Evolutionary conservation across 1,284 basidiomycete species (phyloP), one percentile per base, ranked within the genome.

Genomic region (Fomes fomentarius): DNA sequence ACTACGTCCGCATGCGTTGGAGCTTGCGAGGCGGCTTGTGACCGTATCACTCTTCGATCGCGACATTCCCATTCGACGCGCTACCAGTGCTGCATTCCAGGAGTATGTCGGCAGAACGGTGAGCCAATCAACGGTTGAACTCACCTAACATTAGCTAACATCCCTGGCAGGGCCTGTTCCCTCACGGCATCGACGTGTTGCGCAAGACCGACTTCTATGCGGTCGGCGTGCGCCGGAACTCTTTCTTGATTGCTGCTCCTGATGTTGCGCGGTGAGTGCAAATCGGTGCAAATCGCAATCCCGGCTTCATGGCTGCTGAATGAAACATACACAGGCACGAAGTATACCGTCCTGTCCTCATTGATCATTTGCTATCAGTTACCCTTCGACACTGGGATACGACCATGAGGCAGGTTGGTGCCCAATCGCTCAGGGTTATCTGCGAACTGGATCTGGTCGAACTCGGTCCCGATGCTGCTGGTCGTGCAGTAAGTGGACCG

Each of bases 41-140:
- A 81, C 84, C 10, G 91, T 94, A 4, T 85, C 96, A 0, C 76
- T 94, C 34, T 94, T 89, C 63, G 97, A 99, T 73, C 83, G 97
- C 25, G 97, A 99, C 68, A 87, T 98, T 12, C 92, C 94, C 54
- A 94, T 99, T 45, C 83, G 97, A n/a, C 78, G 97, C 57, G 97
- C 97, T 4, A 95, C 96, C 2, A 98, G 96, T 71, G 97, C 97
- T 9, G 94, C 96, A 3, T 99, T 94, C 69, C 97, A 99, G 70
- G 97, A 99, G 72, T 90, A 91, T 65, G 97, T 98, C 37, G 97
- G 97, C 9, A 80, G 97, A 64, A 90, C 91, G 73, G 94, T 96
- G 65, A 72, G 85, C 8, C 12, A 47, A 2, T 7, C 1, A 28
- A 3, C 21, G 3, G 14, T 26, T 9, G 2, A 6, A 19, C 3